A percentile compares a stretch with the other conserved stretches of the same genome.
Evolutionary conservation across 805 yeast species (phyloP).

Genomic region (Yarrowia bubula): DNA sequence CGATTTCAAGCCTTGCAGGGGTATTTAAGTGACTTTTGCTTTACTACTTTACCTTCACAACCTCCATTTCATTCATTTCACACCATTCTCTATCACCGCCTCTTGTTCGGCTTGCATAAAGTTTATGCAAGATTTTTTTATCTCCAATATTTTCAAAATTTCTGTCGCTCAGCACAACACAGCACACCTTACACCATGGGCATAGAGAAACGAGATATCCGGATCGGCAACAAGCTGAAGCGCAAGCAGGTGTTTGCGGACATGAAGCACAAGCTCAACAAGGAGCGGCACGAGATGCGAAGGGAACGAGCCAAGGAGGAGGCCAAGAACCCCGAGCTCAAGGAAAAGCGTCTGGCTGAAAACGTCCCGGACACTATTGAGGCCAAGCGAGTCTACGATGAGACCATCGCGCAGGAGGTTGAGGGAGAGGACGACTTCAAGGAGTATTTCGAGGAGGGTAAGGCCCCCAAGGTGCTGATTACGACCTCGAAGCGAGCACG

Average conservation of each 20-base stretch:
- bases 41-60: background rate
- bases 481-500: slow-evolving; percentile 88
- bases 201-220: slow-evolving; percentile 1
- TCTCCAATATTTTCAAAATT: background rate
- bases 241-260: slow-evolving; percentile 76
- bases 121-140: slow-evolving; percentile 22
- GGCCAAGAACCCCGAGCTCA: slow-evolving; percentile 74
- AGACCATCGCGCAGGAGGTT: slow-evolving; percentile 55
- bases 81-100: background rate
- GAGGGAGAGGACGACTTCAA: slow-evolving; percentile 55
- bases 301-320: slow-evolving; percentile 87
- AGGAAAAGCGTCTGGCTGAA: slow-evolving; percentile 70
- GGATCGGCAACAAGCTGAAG: slow-evolving; percentile 59
- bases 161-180: background rate
- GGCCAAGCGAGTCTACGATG: slow-evolving; percentile 79
- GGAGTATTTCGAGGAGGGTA: slow-evolving; percentile 50
- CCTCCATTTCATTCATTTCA: background rate
- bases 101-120: background rate
- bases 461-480: slow-evolving; percentile 80
- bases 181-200: background rate
- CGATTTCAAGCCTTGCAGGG: too few species aligned
- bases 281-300: slow-evolving; percentile 72
- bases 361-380: slow-evolving; percentile 84
- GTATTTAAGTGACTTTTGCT: too few species aligned
- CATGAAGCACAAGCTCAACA: slow-evolving; percentile 69